Evolutionary conservation across 1,284 basidiomycete genomes (phyloP), one percentile per base, ranked within the genome.

Genomic region (Ganoderma leucocontextum): DNA sequence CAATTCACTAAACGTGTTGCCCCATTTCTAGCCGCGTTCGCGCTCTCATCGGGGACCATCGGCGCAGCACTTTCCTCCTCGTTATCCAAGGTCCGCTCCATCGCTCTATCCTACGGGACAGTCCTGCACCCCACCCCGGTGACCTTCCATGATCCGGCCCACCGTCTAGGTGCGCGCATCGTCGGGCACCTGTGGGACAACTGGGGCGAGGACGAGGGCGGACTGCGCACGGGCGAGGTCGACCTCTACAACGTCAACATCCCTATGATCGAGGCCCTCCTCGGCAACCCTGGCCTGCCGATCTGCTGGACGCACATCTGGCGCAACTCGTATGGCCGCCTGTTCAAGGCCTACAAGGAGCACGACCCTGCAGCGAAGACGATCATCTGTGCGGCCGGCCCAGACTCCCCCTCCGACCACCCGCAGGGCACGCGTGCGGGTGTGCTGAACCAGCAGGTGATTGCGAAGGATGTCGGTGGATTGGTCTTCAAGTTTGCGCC

Each of bases 1-100:
- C 59, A 29, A 25, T 17, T 42, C 22, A 10, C 9, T 4, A 22
- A 29, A 57, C 38, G 52, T 17, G 36, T 17, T 7, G 38, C 3
- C 15, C 19, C n/a, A 7, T 44, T 38, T 58, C 60, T 74, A 93
- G 92, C 94, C 47, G 95, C 95, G 1, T 95, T 96, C 77, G 86
- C 92, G 6, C 83, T 97, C 52, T 95, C 94, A 0, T 95, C 94
- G 25, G 96, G 96, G 0, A 98, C 96, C 1, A 86, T 98, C 70
- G 96, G 96, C 49, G 95, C 95, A 1, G 93, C 96, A 1, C 83
- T 97, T 74, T 92, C 93, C 17, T 89, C 91, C 1, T 90, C 95
- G 1, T 81, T 97, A 59, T 91, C 93, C 35, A 83, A 86, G 72
- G 82, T 85, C 55, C 86, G 92, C 61, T 85, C 93, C 36, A 93